Evolutionary conservation across 1,284 basidiomycete genomes (phyloP).

Genomic region (Cutaneotrichosporon sp.): DNA sequence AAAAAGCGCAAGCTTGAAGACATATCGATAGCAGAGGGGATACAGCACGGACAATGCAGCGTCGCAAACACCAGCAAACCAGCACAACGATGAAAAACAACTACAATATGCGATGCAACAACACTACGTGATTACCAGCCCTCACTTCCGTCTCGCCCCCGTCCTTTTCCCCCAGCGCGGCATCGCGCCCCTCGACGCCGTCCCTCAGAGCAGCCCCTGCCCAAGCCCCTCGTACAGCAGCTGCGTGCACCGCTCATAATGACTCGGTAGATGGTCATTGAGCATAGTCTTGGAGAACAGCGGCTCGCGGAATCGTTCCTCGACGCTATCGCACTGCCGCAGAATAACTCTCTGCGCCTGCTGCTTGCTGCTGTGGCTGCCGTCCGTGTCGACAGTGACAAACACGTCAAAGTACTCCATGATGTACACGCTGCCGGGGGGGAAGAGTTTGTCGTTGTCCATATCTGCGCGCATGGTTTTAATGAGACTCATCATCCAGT

Average conservation of each 20-base stretch:
- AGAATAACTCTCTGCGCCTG: slow-evolving; percentile 54
- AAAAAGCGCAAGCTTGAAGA: too few relatives aligned
- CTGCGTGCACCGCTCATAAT: slow-evolving; percentile 48
- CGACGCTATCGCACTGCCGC: slow-evolving; percentile 54
- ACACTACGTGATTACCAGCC: not conserved
- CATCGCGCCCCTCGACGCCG: not conserved
- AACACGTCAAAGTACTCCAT: slow-evolving; percentile 54
- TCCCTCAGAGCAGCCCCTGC: slow-evolving; percentile 21
- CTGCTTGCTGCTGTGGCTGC: slow-evolving; percentile 24
- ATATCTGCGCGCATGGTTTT: slow-evolving; percentile 55
- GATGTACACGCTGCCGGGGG: slow-evolving; percentile 47
- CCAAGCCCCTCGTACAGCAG: slow-evolving; percentile 43
- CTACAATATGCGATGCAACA: not conserved
- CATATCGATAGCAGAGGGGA: too few relatives aligned
- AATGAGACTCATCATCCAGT: slow-evolving; percentile 54
- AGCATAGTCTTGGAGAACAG: slow-evolving; percentile 50
- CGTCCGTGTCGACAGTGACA: slow-evolving; percentile 34
- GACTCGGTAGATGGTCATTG: slow-evolving; percentile 49
- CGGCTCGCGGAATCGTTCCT: slow-evolving; percentile 55
- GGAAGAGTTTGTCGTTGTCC: slow-evolving; percentile 55
- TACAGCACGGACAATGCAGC: too few relatives aligned
- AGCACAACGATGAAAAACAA: not conserved
- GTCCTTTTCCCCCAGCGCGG: not conserved
- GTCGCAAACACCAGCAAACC: not conserved
- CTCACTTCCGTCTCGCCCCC: not conserved